These are phyloP conservation scores for Gamarada debralockiae DNA, from an alignment of 495 filamentous ascomycete species.

Conservation along the genomic window DNA sequence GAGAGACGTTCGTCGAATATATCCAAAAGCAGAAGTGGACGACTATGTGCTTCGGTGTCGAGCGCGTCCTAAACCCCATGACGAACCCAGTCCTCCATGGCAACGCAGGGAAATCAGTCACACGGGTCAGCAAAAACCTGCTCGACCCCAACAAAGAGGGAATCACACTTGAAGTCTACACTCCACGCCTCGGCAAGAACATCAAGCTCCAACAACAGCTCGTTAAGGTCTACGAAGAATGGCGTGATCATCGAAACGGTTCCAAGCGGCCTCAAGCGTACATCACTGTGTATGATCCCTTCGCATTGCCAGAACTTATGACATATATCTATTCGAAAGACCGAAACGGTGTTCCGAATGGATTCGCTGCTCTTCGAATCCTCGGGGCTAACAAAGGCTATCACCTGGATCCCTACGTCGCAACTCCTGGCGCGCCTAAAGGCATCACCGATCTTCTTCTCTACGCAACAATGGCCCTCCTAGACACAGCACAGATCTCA, in stretches of 20 bases:
- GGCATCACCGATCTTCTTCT: constrained; percentile 38
- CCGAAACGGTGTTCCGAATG: constrained; percentile 29
- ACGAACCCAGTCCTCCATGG: constrained; percentile 39
- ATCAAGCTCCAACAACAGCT: constrained; percentile 29
- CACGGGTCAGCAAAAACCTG: constrained; percentile 34
- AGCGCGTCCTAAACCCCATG: constrained; percentile 33
- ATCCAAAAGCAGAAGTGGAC: constrained; percentile 31
- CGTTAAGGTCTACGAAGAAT: constrained; percentile 34
- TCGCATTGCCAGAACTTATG: constrained; percentile 37
- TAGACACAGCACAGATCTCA: constrained; percentile 27
- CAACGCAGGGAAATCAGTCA: constrained; percentile 34
- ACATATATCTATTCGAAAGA: constrained; percentile 38
- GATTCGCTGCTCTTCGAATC: constrained; percentile 37
- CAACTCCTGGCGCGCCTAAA: constrained; percentile 30
- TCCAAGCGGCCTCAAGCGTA: constrained; percentile 32
- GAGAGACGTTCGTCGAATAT: constrained; percentile 28
- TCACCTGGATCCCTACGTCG: constrained; percentile 42
- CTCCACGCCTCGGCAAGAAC: constrained; percentile 28
- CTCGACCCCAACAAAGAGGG: constrained; percentile 32
- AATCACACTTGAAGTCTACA: constrained; percentile 33
- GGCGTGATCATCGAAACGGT: constrained; percentile 33
- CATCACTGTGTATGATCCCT: constrained; percentile 41
- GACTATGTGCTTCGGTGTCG: constrained; percentile 36
- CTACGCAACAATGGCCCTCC: constrained; percentile 35
- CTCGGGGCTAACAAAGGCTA: constrained; percentile 35